Evolutionary conservation across 257 asterid species (phyloP).

Genomic region (Linaria vulgaris): DNA sequence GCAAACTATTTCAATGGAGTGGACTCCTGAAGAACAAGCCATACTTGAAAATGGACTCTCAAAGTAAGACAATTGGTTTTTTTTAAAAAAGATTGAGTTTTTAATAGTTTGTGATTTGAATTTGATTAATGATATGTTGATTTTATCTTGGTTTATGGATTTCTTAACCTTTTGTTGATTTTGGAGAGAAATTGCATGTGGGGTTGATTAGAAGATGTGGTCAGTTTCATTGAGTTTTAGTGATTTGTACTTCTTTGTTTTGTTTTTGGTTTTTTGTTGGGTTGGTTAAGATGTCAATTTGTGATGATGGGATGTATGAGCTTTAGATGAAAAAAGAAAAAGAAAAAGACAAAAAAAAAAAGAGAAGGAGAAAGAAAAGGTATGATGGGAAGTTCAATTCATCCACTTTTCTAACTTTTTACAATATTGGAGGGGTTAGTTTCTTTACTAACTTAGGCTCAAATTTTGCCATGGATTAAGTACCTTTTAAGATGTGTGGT

Average conservation of each 20-base stretch:
- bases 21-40: conserved; percentile 84
- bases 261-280: conserved; percentile 8
- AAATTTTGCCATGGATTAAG: neutral
- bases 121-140: neutral
- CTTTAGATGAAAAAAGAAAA: conserved; percentile 19
- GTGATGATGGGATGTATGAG: conserved; percentile 32
- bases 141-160: neutral
- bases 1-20: conserved; percentile 77
- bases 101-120: neutral
- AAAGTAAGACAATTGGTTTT: conserved; percentile 42
- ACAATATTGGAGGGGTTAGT: neutral
- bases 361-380: neutral
- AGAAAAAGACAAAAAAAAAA: neutral
- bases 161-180: conserved; percentile 15
- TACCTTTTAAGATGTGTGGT: neutral
- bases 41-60: conserved; percentile 62
- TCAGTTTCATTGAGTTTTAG: neutral
- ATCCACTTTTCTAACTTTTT: conserved; percentile 4
- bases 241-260: neutral
- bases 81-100: neutral
- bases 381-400: neutral
- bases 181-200: neutral
- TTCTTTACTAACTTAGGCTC: conserved; percentile 5
- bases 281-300: conserved; percentile 23
- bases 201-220: conserved; percentile 16